Conservation (phyloP, 495 filamentous ascomycete genomes). For the Hypoxylon intermedium region DNA sequence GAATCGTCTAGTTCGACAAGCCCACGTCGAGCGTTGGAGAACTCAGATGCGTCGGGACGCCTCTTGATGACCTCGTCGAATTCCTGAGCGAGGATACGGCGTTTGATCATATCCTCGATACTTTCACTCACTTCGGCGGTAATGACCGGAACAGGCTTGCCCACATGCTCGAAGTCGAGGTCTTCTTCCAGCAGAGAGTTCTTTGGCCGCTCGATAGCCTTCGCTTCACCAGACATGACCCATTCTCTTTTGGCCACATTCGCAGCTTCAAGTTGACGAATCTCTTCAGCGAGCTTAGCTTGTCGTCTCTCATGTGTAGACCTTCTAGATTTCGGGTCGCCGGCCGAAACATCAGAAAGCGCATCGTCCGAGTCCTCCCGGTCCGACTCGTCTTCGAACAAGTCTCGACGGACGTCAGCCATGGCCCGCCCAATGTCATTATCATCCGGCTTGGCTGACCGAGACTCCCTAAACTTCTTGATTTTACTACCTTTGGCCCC, state of each 20-base stretch:
- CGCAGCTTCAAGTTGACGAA: constrained; percentile 85
- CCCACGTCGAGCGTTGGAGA: constrained; percentile 64
- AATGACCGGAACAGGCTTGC: constrained; percentile 92
- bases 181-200: constrained; percentile 96
- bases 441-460: constrained; percentile 49
- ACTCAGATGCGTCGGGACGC: constrained; percentile 72
- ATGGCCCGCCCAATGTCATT: constrained; percentile 85
- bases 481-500: constrained; percentile 55
- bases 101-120: constrained; percentile 93
- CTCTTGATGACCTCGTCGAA: constrained; percentile 92
- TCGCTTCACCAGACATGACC: constrained; percentile 88
- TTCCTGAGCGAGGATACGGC: constrained; percentile 85
- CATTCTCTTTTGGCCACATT: constrained; percentile 91
- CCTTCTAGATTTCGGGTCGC: constrained; percentile 62
- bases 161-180: constrained; percentile 93
- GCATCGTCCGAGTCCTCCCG: constrained; percentile 61
- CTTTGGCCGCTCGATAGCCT: constrained; percentile 77
- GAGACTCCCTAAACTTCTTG: constrained; percentile 45
- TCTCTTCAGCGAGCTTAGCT: constrained; percentile 84
- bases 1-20: constrained; percentile 83
- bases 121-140: constrained; percentile 92
- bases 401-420: constrained; percentile 84
- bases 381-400: constrained; percentile 84
- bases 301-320: constrained; percentile 88
- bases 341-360: constrained; percentile 61